Evolutionary conservation across 257 asterid species (phyloP).

Genomic region (Nyctanthes arbortristis): DNA sequence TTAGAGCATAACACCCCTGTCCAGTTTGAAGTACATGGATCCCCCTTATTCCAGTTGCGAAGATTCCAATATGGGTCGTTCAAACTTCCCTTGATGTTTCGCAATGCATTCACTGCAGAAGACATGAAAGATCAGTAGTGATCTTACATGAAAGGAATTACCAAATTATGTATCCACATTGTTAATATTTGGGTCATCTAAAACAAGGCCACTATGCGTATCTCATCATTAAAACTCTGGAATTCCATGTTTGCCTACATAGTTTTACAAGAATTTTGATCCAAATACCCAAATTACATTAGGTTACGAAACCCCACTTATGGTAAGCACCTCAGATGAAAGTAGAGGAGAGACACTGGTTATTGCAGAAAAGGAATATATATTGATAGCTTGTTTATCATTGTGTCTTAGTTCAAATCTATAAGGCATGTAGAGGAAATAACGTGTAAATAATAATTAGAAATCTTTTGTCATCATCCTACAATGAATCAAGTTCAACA

Average conservation of each 20-base stretch:
- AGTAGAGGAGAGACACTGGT: neutral
- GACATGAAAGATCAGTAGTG: neutral
- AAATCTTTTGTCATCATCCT: neutral
- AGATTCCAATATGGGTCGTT: slow-evolving; percentile 42
- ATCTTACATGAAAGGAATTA: neutral
- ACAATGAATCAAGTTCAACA: neutral
- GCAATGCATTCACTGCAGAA: slow-evolving; percentile 46
- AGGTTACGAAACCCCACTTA: neutral
- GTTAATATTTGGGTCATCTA: neutral
- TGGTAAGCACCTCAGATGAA: neutral
- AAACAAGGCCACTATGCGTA: neutral
- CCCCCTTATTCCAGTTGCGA: slow-evolving; percentile 43
- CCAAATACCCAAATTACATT: neutral
- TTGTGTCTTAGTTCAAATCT: neutral
- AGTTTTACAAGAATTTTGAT: neutral
- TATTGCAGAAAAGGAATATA: neutral
- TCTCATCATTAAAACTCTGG: neutral
- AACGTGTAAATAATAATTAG: too few relatives aligned
- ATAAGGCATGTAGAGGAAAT: neutral
- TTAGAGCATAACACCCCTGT: slow-evolving; percentile 45
- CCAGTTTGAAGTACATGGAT: slow-evolving; percentile 59
- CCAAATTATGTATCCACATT: neutral
- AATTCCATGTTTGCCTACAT: neutral
- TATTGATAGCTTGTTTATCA: neutral
- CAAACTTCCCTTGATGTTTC: slow-evolving; percentile 31